Base-by-base conservation (phyloP, 1,139 yeast species). In the Suhomyces bokatorum region DNA sequence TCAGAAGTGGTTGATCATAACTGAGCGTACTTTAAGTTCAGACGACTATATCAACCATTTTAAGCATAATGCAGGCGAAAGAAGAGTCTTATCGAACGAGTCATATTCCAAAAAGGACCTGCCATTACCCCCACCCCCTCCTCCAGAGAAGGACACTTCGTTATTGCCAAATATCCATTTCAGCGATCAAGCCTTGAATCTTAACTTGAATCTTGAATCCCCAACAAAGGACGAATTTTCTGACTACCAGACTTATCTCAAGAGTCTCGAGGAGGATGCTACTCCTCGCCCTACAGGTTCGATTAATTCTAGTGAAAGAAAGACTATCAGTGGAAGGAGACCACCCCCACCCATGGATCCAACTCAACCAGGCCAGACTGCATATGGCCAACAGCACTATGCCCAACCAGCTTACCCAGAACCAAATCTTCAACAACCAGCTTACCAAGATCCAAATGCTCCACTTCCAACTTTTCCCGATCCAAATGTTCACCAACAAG, bases 1-100 rank as follows among this genome's bases (percentile, higher is more conserved):
- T 52, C 87, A 87, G 55, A 86, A 88, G 60, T 88, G 96, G 96
- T 78, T 87, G 24, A 80, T 87, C 12, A 75, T 88, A 8, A 87
- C 90, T 50, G 96, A 88, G 57, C 78, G 78, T 49, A 77, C 80
- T 37, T 67, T 81, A 42, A 63, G 68, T 32, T 56, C 80, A 4
- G 77, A 78, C 41, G 69, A 67, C 11, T 73, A 73, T 47, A 47
- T 69, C 22, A 51, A 54, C 12, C 59, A 58, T 38, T 70, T 69
- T 48, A 58, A 39, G 22, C 55, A 35, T 16, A 32, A 29, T 8
- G 32, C 24, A 7, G 32, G 44, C 3, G 51, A 49, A 16, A 52
- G 42, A 22, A 49, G 64, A 32, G 45, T 45, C 2, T 20, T 53
- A 7, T 55, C 64, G 0, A 45, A 49, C 42, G 64, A 58, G 29